phyloP scores from a whole-genome alignment of 1,139 yeast species.

The Saccharomyces hybrid region DNA sequence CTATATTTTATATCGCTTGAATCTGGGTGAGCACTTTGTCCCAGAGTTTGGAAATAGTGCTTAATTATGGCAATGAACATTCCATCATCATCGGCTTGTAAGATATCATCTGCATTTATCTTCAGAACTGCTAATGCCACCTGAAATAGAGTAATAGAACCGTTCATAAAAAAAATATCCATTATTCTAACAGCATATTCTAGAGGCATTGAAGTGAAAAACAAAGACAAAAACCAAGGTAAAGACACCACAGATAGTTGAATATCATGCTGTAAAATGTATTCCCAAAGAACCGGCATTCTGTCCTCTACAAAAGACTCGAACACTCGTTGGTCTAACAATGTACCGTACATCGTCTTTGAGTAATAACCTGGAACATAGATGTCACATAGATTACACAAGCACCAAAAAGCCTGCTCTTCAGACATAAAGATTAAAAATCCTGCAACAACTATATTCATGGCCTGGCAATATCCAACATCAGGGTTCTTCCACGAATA shows the following conservation, averaged over 20 bases:
- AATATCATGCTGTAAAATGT: slow-evolving; percentile 69
- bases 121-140: slow-evolving; percentile 85
- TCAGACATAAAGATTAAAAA: slow-evolving; percentile 88
- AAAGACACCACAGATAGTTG: slow-evolving; percentile 91
- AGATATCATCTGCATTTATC: slow-evolving; percentile 75
- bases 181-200: slow-evolving; percentile 87
- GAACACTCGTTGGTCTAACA: slow-evolving; percentile 87
- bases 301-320: slow-evolving; percentile 85
- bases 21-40: slow-evolving; percentile 72
- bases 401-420: slow-evolving; percentile 95
- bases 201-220: slow-evolving; percentile 88
- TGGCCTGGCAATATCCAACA: slow-evolving; percentile 97
- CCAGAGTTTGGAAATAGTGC: slow-evolving; percentile 70
- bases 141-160: slow-evolving; percentile 84
- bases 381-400: slow-evolving; percentile 73
- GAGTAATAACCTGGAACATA: slow-evolving; percentile 95
- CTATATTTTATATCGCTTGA: slow-evolving; percentile 57
- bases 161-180: slow-evolving; percentile 87
- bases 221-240: slow-evolving; percentile 93
- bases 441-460: slow-evolving; percentile 97
- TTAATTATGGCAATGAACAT: slow-evolving; percentile 79
- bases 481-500: slow-evolving; percentile 97
- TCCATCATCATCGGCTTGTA: slow-evolving; percentile 86
- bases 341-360: slow-evolving; percentile 94
- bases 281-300: slow-evolving; percentile 84